A percentile compares a stretch with the other conserved stretches of the same genome.
These are phyloP conservation scores for Diatrype stigma DNA, from an alignment of 2,329 filamentous ascomycete genomes.

Conservation along the genomic window DNA sequence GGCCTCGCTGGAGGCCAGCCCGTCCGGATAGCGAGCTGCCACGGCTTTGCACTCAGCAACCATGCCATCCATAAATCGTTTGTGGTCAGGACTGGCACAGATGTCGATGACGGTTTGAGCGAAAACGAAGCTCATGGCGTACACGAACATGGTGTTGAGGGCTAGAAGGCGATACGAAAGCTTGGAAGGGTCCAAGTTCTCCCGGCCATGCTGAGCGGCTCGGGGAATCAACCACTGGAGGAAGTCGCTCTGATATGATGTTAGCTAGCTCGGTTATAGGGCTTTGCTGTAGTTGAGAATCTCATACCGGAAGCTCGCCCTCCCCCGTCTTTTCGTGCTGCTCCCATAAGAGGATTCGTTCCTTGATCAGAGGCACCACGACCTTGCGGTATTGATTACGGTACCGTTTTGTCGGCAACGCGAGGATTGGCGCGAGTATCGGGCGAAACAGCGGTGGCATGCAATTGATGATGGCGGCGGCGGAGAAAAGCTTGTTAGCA, in stretches of 20 bases:
- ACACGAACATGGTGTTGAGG: constrained; percentile 2
- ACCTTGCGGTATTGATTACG: neutral
- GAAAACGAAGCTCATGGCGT: constrained; percentile 3
- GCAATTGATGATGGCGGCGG: constrained; percentile 6
- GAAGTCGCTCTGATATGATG: neutral
- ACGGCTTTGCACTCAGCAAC: constrained; percentile 2
- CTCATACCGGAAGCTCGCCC: neutral
- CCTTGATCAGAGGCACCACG: neutral
- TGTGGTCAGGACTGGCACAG: neutral
- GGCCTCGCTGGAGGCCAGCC: neutral
- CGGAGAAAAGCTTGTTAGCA: constrained; percentile 1
- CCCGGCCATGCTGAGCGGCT: neutral
- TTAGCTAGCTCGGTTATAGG: too few species aligned
- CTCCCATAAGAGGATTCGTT: neutral
- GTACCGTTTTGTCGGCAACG: neutral
- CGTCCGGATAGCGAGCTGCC: neutral
- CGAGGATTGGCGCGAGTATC: neutral
- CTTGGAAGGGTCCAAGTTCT: neutral
- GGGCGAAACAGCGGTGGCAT: constrained; percentile 2
- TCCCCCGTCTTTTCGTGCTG: neutral
- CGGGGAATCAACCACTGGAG: constrained; percentile 4
- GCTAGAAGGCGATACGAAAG: constrained; percentile 2
- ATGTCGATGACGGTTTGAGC: constrained; percentile 4
- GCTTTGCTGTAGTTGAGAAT: neutral
- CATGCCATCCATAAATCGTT: constrained; percentile 1